A percentile compares a stretch with the other conserved stretches of the same genome.
Conservation (phyloP, 352 stramenopile genomes). For the Globisporangium cederbergense region DNA sequence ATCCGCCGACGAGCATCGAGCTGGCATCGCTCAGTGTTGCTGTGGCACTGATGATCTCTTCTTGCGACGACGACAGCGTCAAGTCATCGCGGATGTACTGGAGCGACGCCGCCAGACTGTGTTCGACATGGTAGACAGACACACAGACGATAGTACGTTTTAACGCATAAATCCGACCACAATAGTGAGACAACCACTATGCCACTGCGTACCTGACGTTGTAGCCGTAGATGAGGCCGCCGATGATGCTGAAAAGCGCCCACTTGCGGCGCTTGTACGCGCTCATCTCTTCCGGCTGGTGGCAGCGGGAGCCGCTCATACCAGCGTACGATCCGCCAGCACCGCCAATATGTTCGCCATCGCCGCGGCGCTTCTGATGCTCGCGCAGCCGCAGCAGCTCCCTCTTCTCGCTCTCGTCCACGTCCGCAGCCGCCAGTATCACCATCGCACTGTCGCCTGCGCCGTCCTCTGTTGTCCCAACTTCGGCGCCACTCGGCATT, state of each 20-base stretch:
- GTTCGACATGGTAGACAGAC: neutral
- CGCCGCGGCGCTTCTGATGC: slow-evolving; percentile 17
- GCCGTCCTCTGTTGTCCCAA: neutral
- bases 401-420: slow-evolving; percentile 45
- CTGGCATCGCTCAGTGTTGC: slow-evolving; percentile 77
- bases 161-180: no score
- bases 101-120: slow-evolving; percentile 60
- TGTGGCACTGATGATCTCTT: slow-evolving; percentile 75
- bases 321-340: slow-evolving; percentile 4
- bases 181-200: no score
- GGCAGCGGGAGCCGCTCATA: slow-evolving; percentile 18
- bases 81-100: slow-evolving; percentile 82
- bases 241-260: slow-evolving; percentile 78
- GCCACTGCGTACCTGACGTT: slow-evolving; percentile 54
- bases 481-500: slow-evolving; percentile 6
- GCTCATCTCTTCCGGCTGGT: slow-evolving; percentile 16
- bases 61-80: slow-evolving; percentile 50
- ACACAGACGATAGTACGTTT: neutral
- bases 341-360: neutral
- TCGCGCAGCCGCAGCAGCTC: slow-evolving; percentile 61
- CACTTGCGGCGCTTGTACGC: slow-evolving; percentile 44
- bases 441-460: neutral
- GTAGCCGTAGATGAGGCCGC: slow-evolving; percentile 86
- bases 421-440: neutral
- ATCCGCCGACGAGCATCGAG: slow-evolving; percentile 77